Percentiles rank a stretch among this genome's conserved stretches.
Conservation (phyloP, 805 yeast species). For the Suhomyces prunicola region DNA sequence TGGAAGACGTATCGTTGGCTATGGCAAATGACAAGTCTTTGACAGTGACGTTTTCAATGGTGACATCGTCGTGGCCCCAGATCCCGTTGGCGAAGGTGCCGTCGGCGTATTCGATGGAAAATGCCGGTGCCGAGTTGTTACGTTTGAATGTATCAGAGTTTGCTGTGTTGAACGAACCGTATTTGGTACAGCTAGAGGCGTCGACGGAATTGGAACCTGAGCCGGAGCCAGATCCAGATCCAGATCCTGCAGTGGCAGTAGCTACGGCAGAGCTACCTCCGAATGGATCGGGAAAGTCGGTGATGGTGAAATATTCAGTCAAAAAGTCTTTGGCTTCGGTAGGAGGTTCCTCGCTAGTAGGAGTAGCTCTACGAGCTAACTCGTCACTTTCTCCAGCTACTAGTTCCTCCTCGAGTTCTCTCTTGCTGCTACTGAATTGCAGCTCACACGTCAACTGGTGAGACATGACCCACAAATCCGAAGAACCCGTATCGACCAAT, state of each 20-base stretch:
- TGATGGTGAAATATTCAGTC: not conserved
- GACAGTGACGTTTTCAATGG: slow-evolving; percentile 48
- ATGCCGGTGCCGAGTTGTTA: slow-evolving; percentile 40
- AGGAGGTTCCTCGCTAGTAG: not conserved
- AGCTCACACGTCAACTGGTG: not conserved
- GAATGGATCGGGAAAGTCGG: not conserved
- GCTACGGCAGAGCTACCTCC: not conserved
- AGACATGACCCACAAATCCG: slow-evolving; percentile 41
- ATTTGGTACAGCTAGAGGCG: slow-evolving; percentile 30
- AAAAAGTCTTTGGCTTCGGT: not conserved
- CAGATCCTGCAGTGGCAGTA: not conserved
- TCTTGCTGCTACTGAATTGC: not conserved
- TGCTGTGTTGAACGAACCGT: slow-evolving; percentile 48
- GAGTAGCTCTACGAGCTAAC: not conserved
- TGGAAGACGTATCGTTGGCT: slow-evolving; percentile 43
- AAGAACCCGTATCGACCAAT: slow-evolving; percentile 41
- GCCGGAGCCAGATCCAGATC: not conserved
- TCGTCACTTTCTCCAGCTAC: not conserved
- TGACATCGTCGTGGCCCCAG: slow-evolving; percentile 62
- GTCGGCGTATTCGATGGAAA: slow-evolving; percentile 49
- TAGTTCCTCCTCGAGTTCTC: not conserved
- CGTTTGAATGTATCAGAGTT: slow-evolving; percentile 36
- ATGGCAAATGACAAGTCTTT: slow-evolving; percentile 65
- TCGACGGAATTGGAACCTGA: slow-evolving; percentile 4
- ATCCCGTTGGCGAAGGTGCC: slow-evolving; percentile 45